Evolutionary conservation across 1,139 yeast species (phyloP).

Genomic region (Saccharomyces hybrid): DNA sequence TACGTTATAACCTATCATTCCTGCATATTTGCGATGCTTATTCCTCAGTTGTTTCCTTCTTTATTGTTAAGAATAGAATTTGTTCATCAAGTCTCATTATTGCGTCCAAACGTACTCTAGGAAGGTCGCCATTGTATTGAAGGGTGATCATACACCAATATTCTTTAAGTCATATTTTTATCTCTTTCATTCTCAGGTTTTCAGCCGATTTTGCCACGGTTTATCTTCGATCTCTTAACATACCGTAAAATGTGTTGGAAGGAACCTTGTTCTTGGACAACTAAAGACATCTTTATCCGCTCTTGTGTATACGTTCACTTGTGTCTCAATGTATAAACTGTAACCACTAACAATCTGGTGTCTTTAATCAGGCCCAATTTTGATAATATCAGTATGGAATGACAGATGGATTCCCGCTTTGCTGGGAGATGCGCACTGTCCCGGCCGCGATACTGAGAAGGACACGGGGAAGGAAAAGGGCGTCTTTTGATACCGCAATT

Average conservation of each 20-base stretch:
- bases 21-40: too few relatives aligned
- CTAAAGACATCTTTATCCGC: constrained; percentile 68
- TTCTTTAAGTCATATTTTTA: not conserved
- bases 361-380: not conserved
- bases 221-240: too few relatives aligned
- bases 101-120: too few relatives aligned
- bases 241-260: constrained; percentile 99
- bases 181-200: not conserved
- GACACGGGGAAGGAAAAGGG: not conserved
- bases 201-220: not conserved
- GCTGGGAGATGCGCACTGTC: not conserved
- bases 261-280: constrained; percentile 97
- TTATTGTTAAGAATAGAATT: too few relatives aligned
- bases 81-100: too few relatives aligned
- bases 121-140: too few relatives aligned
- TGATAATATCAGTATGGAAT: not conserved
- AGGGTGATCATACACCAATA: not conserved
- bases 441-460: not conserved
- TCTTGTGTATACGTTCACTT: constrained; percentile 5
- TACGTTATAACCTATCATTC: too few relatives aligned
- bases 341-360: not conserved
- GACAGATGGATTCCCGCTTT: not conserved
- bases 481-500: not conserved
- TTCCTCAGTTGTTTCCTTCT: too few relatives aligned
- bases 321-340: not conserved